A percentile compares a stretch with the other conserved stretches of the same genome.
These are phyloP conservation scores for Talaromyces sp. DNA, from an alignment of 2,329 filamentous ascomycete genomes.

Conservation along the genomic window DNA sequence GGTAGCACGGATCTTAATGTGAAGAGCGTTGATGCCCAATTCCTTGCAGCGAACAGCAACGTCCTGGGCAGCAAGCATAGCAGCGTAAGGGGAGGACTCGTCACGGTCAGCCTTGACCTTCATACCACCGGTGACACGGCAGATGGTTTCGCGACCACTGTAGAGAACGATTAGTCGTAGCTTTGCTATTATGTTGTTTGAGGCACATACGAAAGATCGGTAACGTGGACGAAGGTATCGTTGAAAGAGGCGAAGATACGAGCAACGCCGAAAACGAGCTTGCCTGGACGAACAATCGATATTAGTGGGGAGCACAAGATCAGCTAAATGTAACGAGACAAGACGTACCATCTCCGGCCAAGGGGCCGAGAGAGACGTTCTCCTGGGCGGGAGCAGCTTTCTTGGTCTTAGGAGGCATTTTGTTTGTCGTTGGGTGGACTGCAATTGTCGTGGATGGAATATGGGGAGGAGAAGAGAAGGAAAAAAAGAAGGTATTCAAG, in stretches of 20 bases:
- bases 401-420: conserved; percentile 94
- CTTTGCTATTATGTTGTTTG: neutral
- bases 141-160: conserved; percentile 99
- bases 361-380: conserved; percentile 97
- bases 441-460: conserved; percentile 40
- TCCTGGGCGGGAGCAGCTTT: conserved; percentile 73
- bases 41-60: conserved; percentile 88
- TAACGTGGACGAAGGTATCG: conserved; percentile 96
- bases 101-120: conserved; percentile 99
- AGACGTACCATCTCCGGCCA: conserved; percentile 82
- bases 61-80: conserved; percentile 99
- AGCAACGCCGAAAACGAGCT: conserved; percentile 96
- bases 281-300: conserved; percentile 53
- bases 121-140: conserved; percentile 99
- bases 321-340: conserved; percentile 2
- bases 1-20: conserved; percentile 99
- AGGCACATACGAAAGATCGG: conserved; percentile 79
- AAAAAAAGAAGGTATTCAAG: conserved; percentile 1
- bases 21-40: conserved; percentile 85
- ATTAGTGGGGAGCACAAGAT: conserved; percentile 4
- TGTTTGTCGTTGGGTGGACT: conserved; percentile 43
- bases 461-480: conserved; percentile 29
- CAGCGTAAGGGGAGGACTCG: conserved; percentile 98
- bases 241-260: conserved; percentile 97
- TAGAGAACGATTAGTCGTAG: conserved; percentile 56